phyloP scores from a whole-genome alignment of 192 early-diverging fungal genomes.

The Linnemannia exigua region DNA sequence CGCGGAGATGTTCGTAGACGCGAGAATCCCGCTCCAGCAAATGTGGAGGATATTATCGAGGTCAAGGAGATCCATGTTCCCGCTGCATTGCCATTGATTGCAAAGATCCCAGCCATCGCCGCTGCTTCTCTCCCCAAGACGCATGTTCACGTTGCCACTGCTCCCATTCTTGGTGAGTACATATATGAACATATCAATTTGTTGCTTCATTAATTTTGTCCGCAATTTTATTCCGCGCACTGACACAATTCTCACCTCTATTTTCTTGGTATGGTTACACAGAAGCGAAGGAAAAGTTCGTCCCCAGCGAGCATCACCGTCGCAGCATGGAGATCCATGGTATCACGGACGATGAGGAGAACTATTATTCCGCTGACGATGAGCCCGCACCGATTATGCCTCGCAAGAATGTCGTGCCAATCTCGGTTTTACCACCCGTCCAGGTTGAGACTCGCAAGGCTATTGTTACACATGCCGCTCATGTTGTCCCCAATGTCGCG shows the following conservation, averaged over 20 bases:
- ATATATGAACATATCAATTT: not conserved
- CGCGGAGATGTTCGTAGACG: not conserved
- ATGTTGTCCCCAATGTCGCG: too few relatives aligned
- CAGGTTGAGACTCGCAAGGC: too few relatives aligned
- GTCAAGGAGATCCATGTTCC: not conserved
- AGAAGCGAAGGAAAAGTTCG: not conserved
- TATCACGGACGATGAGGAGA: not conserved
- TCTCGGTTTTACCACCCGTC: too few relatives aligned
- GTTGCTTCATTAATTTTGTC: not conserved
- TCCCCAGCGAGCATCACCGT: conserved; percentile 10
- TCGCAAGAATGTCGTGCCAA: not conserved
- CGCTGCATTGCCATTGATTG: not conserved
- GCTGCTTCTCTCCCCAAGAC: too few relatives aligned
- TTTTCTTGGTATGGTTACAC: not conserved
- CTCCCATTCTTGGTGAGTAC: not conserved
- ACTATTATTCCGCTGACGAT: conserved; percentile 14
- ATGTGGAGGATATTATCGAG: conserved; percentile 16
- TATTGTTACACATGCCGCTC: too few relatives aligned
- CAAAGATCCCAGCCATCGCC: not conserved
- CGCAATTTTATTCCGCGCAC: not conserved
- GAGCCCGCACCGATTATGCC: not conserved
- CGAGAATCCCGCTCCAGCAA: conserved; percentile 16
- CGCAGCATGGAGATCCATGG: conserved; percentile 5
- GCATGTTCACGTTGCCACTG: not conserved
- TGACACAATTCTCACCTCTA: not conserved